These are phyloP conservation scores for Achaetomium macrosporum DNA, from an alignment of 2,329 filamentous ascomycete species.

Conservation along the genomic window DNA sequence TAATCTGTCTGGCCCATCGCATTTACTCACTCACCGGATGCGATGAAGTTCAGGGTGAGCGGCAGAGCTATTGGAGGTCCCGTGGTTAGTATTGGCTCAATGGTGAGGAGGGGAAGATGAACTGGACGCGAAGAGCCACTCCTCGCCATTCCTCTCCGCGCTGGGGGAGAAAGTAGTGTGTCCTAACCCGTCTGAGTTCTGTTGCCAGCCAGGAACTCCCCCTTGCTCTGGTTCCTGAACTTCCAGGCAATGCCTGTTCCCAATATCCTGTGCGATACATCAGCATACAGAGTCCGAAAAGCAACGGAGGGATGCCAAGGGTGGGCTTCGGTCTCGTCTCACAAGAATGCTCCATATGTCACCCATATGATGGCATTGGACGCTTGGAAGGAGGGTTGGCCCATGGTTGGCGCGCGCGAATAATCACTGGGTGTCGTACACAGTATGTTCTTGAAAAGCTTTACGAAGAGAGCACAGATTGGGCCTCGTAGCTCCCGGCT, in stretches of 20 bases:
- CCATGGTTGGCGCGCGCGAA: no score
- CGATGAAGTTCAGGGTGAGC: conserved; percentile 83
- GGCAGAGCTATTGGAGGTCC: conserved; percentile 55
- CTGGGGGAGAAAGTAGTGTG: conserved; percentile 7
- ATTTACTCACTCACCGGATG: conserved; percentile 69
- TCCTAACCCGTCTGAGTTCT: conserved; percentile 76
- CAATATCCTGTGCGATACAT: conserved; percentile 44
- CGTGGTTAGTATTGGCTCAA: conserved; percentile 28
- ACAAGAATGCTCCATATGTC: conserved; percentile 75
- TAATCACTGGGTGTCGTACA: no score
- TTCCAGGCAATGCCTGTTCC: conserved; percentile 56
- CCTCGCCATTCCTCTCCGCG: not conserved
- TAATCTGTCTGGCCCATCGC: conserved; percentile 31
- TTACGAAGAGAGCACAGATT: no score
- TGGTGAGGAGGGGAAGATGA: not conserved
- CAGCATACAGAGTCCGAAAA: not conserved
- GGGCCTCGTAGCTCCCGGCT: no score
- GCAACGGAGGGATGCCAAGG: not conserved
- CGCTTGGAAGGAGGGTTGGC: conserved; percentile 65
- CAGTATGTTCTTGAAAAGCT: no score
- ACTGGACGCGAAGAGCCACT: not conserved
- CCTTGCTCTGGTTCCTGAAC: conserved; percentile 58
- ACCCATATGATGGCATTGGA: conserved; percentile 81
- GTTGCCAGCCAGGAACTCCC: conserved; percentile 68
- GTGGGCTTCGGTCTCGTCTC: conserved; percentile 18